Evolutionary conservation across 192 early-diverging fungal species (phyloP).

Genomic region (Gorgonomyces haynaldii): DNA sequence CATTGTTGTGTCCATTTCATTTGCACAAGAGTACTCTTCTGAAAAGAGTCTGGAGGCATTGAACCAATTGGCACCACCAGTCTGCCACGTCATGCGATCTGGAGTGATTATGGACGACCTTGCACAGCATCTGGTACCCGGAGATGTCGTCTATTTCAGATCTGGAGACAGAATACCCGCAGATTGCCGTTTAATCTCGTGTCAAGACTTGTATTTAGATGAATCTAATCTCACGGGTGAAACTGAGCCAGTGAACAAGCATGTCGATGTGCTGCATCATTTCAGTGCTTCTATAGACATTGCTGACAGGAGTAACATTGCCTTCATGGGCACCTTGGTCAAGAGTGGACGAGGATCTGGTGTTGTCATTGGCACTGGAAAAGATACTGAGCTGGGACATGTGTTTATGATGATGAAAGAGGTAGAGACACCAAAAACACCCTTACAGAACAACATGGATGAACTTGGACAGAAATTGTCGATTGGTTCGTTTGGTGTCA

Average conservation of each 20-base stretch:
- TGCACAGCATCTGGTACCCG: constrained; percentile 79
- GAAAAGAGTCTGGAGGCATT: constrained; percentile 75
- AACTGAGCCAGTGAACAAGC: constrained; percentile 68
- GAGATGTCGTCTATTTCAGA: constrained; percentile 76
- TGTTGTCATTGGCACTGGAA: constrained; percentile 81
- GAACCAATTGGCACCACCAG: constrained; percentile 74
- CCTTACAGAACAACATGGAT: constrained; percentile 90
- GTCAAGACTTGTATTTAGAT: constrained; percentile 78
- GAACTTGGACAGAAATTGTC: constrained; percentile 81
- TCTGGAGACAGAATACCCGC: constrained; percentile 92
- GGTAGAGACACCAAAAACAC: constrained; percentile 68
- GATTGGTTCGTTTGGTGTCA: constrained; percentile 74
- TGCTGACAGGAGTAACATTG: constrained; percentile 75
- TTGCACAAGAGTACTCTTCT: constrained; percentile 79
- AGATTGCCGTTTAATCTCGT: constrained; percentile 69
- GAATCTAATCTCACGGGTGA: constrained; percentile 85
- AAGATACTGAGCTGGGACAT: constrained; percentile 85
- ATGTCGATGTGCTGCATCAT: constrained; percentile 25
- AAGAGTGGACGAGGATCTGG: constrained; percentile 78
- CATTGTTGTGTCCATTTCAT: constrained; percentile 71
- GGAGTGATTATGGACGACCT: constrained; percentile 44
- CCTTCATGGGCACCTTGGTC: constrained; percentile 90
- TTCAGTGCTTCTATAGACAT: constrained; percentile 39
- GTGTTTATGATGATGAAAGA: constrained; percentile 92
- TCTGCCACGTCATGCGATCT: constrained; percentile 73